Evolutionary conservation across 2,329 filamentous ascomycete genomes (phyloP).

Genomic region (Ophiocordyceps polyrhachis-furcata): DNA sequence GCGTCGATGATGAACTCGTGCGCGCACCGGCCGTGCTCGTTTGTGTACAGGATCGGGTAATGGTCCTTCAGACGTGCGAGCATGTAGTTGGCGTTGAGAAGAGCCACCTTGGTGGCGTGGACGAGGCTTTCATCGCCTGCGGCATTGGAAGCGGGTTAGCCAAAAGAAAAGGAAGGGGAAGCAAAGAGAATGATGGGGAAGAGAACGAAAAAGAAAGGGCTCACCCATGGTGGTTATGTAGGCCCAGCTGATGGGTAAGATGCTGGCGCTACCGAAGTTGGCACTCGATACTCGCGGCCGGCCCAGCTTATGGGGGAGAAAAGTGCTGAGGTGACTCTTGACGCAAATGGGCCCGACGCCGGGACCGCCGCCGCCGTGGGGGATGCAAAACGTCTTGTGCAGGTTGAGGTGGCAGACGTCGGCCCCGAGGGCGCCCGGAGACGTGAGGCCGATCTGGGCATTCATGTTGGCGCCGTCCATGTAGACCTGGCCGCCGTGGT

Average conservation of each 20-base stretch:
- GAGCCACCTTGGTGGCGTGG: conserved; percentile 74
- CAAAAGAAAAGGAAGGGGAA: too few relatives aligned
- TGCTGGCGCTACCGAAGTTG: conserved; percentile 73
- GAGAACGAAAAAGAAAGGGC: conserved; percentile 3
- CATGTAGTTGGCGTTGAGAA: conserved; percentile 97
- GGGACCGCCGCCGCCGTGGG: conserved; percentile 84
- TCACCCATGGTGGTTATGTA: conserved; percentile 88
- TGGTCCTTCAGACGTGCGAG: conserved; percentile 69
- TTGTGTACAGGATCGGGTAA: conserved; percentile 89
- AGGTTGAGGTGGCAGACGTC: conserved; percentile 95
- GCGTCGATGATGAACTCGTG: conserved; percentile 95
- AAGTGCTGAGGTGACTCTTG: conserved; percentile 58
- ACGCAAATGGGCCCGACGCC: conserved; percentile 91
- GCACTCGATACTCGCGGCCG: conserved; percentile 57
- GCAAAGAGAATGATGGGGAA: not conserved
- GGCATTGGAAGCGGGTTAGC: not conserved
- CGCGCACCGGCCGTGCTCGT: conserved; percentile 69
- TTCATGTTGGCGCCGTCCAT: conserved; percentile 99
- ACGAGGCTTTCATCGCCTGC: conserved; percentile 45
- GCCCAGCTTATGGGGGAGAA: conserved; percentile 28
- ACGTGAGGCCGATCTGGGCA: conserved; percentile 88
- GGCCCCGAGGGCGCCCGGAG: conserved; percentile 83
- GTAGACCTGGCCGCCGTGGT: conserved; percentile 83
- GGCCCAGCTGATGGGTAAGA: conserved; percentile 84
- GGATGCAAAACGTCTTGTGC: conserved; percentile 98